Evolutionary conservation across 2,329 filamentous ascomycete genomes (phyloP), one percentile per base, ranked within the genome.

Genomic region (Albophoma yamanashiensis): DNA sequence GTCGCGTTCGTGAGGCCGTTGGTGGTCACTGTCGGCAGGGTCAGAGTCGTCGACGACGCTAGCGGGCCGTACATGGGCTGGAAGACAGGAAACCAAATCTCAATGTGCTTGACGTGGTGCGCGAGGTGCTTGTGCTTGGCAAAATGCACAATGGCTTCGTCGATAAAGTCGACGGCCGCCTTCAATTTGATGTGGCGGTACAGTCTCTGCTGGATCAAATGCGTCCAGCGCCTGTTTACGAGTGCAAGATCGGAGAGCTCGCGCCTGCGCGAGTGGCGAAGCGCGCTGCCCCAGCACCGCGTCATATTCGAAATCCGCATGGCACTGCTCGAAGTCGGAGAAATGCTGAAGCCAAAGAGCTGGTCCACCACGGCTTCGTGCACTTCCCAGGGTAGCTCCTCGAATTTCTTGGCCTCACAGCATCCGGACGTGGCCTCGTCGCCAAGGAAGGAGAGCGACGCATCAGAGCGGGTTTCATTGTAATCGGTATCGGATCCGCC

Each of bases 51-150:
- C 20, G 77, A 76, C 25, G 76, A 64, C 4, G 75, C 73, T 47
- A 75, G 67, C 6, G 78, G 73, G 12, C 76, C 73, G 60, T 78
- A 76, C 15, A 79, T 81, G 25, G 82, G 83, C 64, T 86, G 81
- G 66, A 88, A 91, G 47, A 91, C 87, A 3, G 89, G 88, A 63
- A 91, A 89, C 87, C 88, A 91, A 50, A 91, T 79, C 72, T 91
- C 88, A 61, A 91, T 81, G 67, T 91, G 88, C 64, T 85, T 86
- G 62, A 91, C 84, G 65, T 89, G 84, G 11, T 73, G 66, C 25
- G 82, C 79, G 7, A 91, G 79, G 66, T 89, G 82, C 36, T 79
- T 75, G 61, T 85, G 79, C 12, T 72, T 64, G 20, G 74, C 71
- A 64, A 91, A 88, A 76, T 87, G 90, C 40, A 74, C 64, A 63